phyloP scores from a whole-genome alignment of 208 protist species.

The Zelonia costaricensis region DNA sequence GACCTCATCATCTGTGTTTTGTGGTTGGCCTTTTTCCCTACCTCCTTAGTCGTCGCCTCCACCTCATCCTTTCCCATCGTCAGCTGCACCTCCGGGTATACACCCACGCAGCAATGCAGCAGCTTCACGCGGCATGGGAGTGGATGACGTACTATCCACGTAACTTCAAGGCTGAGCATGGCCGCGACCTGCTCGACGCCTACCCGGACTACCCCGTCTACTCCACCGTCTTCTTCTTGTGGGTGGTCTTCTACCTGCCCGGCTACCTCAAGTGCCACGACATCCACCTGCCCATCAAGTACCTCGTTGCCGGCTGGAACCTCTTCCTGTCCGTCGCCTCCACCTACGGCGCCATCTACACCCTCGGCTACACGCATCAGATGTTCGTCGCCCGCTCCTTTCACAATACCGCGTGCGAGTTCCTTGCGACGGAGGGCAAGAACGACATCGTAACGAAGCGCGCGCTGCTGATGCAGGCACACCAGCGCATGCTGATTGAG shows the following conservation, averaged over 20 bases:
- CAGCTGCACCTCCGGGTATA: background rate
- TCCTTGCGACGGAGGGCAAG: conserved; percentile 5
- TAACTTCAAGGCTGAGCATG: conserved; percentile 28
- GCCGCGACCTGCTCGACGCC: conserved; percentile 14
- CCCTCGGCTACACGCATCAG: conserved; percentile 24
- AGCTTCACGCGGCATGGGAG: conserved; percentile 1
- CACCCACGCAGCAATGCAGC: conserved; percentile 3
- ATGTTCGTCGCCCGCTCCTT: conserved; percentile 12
- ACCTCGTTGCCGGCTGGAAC: conserved; percentile 77
- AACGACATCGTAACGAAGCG: conserved; percentile 14
- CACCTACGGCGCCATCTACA: conserved; percentile 53
- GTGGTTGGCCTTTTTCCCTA: background rate
- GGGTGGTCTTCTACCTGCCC: conserved; percentile 30
- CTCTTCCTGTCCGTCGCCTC: conserved; percentile 76
- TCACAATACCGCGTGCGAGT: conserved; percentile 17
- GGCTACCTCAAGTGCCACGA: conserved; percentile 14
- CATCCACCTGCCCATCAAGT: conserved; percentile 35
- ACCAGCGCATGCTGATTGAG: conserved; percentile 33
- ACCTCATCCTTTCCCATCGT: background rate
- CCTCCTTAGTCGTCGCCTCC: background rate
- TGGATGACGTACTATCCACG: conserved; percentile 1
- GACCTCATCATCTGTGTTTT: no score
- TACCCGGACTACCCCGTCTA: conserved; percentile 40
- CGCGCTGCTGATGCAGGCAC: conserved; percentile 3
- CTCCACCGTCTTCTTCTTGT: conserved; percentile 16